These are phyloP conservation scores for Zhuliangozyma parablackwelliae DNA, from an alignment of 1,139 yeast species.

Conservation along the genomic window DNA sequence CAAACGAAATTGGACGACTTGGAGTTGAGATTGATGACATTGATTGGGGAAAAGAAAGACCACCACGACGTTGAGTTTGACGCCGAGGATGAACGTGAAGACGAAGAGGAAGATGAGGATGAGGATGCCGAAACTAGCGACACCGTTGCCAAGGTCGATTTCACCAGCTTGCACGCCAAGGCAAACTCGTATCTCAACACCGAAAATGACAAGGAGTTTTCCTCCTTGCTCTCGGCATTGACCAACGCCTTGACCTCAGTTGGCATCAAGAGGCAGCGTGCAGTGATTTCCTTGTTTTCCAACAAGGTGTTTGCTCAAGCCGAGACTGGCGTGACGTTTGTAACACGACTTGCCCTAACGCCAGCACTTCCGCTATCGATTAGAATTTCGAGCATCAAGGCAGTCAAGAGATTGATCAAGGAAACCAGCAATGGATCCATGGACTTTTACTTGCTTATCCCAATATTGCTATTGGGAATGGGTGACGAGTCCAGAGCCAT, in stretches of 20 bases:
- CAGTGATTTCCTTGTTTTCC: slow-evolving; percentile 17
- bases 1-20: slow-evolving; percentile 47
- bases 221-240: slow-evolving; percentile 16
- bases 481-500: slow-evolving; percentile 25
- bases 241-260: slow-evolving; percentile 5
- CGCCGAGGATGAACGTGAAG: slow-evolving; percentile 16
- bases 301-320: slow-evolving; percentile 19
- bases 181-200: slow-evolving; percentile 37
- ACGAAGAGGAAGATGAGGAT: slow-evolving; percentile 5
- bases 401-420: slow-evolving; percentile 31
- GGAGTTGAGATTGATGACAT: slow-evolving; percentile 67
- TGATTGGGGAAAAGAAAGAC: slow-evolving; percentile 32
- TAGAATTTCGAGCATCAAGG: slow-evolving; percentile 44
- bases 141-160: slow-evolving; percentile 17
- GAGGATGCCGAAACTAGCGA: not conserved
- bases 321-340: slow-evolving; percentile 49
- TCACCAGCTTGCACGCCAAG: slow-evolving; percentile 17
- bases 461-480: slow-evolving; percentile 34
- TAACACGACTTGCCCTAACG: slow-evolving; percentile 53
- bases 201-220: slow-evolving; percentile 39
- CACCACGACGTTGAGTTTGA: slow-evolving; percentile 22
- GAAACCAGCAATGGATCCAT: slow-evolving; percentile 22
- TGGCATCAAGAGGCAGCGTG: slow-evolving; percentile 7
- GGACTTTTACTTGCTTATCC: slow-evolving; percentile 33
- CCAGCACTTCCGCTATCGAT: slow-evolving; percentile 54